phyloP scores from a whole-genome alignment of 2,329 filamentous ascomycete genomes.

The Sclerotinia glacialis region DNA sequence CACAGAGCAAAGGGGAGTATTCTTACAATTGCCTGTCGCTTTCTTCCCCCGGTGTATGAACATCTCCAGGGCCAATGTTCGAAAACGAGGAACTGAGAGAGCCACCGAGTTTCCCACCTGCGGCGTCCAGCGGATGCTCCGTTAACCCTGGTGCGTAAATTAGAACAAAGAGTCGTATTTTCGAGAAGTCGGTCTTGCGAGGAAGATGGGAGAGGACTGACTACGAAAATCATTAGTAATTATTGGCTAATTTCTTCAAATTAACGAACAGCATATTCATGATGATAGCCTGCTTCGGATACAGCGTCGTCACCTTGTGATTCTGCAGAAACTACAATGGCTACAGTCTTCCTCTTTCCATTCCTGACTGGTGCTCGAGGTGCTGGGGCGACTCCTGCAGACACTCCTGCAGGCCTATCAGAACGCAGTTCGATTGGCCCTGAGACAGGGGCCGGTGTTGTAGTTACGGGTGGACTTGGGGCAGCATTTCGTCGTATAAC shows the following conservation, averaged over 20 bases:
- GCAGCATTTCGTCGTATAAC: slow-evolving; percentile 59
- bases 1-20: not conserved
- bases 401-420: slow-evolving; percentile 32
- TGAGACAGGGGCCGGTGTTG: slow-evolving; percentile 32
- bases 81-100: slow-evolving; percentile 80
- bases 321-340: slow-evolving; percentile 82
- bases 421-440: slow-evolving; percentile 33
- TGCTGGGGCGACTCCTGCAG: slow-evolving; percentile 28
- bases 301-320: slow-evolving; percentile 56
- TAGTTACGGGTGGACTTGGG: slow-evolving; percentile 37
- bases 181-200: slow-evolving; percentile 68
- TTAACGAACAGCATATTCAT: slow-evolving; percentile 76
- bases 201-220: slow-evolving; percentile 88
- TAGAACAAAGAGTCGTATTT: slow-evolving; percentile 77
- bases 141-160: slow-evolving; percentile 84
- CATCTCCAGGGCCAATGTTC: slow-evolving; percentile 75
- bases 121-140: slow-evolving; percentile 55
- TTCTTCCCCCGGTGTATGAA: slow-evolving; percentile 64
- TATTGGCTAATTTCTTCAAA: not conserved
- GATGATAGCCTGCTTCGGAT: slow-evolving; percentile 59
- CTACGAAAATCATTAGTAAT: slow-evolving; percentile 45
- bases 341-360: slow-evolving; percentile 69
- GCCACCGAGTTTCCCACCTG: slow-evolving; percentile 56
- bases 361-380: slow-evolving; percentile 28
- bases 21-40: slow-evolving; percentile 55